A percentile compares a stretch with the other conserved stretches of the same genome.
phyloP scores from a whole-genome alignment of 805 yeast genomes.

The Barnettozyma sp. region DNA sequence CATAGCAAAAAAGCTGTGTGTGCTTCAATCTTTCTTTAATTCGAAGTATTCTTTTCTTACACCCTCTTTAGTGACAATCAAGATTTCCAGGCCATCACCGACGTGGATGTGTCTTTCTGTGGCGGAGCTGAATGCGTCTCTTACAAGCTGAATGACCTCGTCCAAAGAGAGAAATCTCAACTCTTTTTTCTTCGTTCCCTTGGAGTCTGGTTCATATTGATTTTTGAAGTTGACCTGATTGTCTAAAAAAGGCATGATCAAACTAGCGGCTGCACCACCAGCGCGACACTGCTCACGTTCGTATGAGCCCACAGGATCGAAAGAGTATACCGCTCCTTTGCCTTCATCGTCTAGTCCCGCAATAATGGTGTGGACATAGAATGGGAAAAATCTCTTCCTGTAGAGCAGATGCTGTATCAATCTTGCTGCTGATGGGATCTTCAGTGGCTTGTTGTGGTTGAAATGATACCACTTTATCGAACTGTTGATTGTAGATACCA shows the following conservation, averaged over 20 bases:
- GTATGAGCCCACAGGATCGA: slow-evolving; percentile 96
- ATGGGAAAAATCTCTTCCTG: slow-evolving; percentile 93
- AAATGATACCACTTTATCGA: slow-evolving; percentile 87
- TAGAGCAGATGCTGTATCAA: slow-evolving; percentile 83
- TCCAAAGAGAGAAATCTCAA: slow-evolving; percentile 64
- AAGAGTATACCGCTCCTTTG: slow-evolving; percentile 90
- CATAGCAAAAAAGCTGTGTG: slow-evolving; percentile 1
- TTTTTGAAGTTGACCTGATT: slow-evolving; percentile 95
- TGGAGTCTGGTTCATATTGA: slow-evolving; percentile 74
- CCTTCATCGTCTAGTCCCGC: slow-evolving; percentile 89
- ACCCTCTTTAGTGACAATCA: slow-evolving; percentile 91
- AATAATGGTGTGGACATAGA: slow-evolving; percentile 88
- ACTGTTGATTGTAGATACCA: slow-evolving; percentile 63
- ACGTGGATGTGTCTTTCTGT: slow-evolving; percentile 98
- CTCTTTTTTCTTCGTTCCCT: slow-evolving; percentile 58
- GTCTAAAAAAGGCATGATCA: slow-evolving; percentile 96
- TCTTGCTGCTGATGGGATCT: slow-evolving; percentile 75
- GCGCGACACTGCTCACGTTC: slow-evolving; percentile 97
- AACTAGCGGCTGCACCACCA: slow-evolving; percentile 94
- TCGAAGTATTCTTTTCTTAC: slow-evolving; percentile 77
- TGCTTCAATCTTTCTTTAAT: slow-evolving; percentile 72
- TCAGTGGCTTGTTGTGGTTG: slow-evolving; percentile 68
- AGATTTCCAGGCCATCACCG: slow-evolving; percentile 91
- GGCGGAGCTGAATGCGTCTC: slow-evolving; percentile 92
- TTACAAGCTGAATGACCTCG: slow-evolving; percentile 80